A percentile compares a stretch with the other conserved stretches of the same genome.
These are phyloP conservation scores for Colletotrichum shisoi DNA, from an alignment of 2,329 filamentous ascomycete genomes.

Conservation along the genomic window DNA sequence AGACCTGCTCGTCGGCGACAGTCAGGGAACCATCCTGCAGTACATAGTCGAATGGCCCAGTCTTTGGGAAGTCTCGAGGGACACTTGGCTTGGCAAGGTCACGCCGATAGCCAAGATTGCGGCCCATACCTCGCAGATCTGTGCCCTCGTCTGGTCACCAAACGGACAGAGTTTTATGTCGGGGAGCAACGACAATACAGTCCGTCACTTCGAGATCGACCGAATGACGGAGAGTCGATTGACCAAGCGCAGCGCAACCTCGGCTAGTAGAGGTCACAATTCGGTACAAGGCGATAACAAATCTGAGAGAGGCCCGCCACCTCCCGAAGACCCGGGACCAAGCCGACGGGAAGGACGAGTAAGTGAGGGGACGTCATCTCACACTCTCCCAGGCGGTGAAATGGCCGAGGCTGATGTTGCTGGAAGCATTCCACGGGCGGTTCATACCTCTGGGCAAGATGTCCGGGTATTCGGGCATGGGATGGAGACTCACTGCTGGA, in stretches of 20 bases:
- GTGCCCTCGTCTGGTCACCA: slow-evolving; percentile 86
- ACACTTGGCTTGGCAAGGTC: slow-evolving; percentile 80
- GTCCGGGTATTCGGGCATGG: slow-evolving; percentile 62
- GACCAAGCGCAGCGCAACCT: slow-evolving; percentile 28
- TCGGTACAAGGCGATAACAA: neutral
- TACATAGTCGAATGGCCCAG: slow-evolving; percentile 88
- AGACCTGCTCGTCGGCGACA: slow-evolving; percentile 86
- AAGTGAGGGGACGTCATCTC: neutral
- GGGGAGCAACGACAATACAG: slow-evolving; percentile 91
- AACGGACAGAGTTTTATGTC: slow-evolving; percentile 81
- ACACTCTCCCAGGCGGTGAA: neutral
- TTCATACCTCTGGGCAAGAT: slow-evolving; percentile 46
- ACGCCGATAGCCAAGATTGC: slow-evolving; percentile 78
- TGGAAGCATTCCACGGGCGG: slow-evolving; percentile 44
- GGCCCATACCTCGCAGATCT: slow-evolving; percentile 88
- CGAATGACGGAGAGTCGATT: slow-evolving; percentile 54
- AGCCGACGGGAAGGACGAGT: neutral
- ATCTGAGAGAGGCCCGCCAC: neutral
- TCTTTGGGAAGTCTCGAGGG: slow-evolving; percentile 66
- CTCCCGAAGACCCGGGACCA: neutral
- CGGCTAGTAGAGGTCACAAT: neutral
- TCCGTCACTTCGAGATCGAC: slow-evolving; percentile 78
- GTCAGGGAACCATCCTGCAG: slow-evolving; percentile 82
- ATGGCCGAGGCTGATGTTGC: neutral
- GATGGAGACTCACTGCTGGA: slow-evolving; percentile 74